Percentiles rank a stretch among this genome's conserved stretches.
Evolutionary conservation across 306 rosid genomes (phyloP).

Genomic region (Alnus rubra): DNA sequence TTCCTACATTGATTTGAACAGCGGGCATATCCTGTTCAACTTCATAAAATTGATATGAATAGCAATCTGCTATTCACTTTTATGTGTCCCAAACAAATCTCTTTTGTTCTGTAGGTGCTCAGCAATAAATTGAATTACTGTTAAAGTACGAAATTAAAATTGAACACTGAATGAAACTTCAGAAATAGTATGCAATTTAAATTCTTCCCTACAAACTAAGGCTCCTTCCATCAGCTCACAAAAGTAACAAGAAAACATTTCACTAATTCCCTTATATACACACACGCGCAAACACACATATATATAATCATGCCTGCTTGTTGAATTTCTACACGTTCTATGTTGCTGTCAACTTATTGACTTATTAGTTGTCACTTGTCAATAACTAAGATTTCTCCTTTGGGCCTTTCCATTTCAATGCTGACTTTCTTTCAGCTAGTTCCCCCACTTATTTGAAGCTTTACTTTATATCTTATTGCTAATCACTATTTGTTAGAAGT

Average conservation of each 20-base stretch:
- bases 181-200: neutral
- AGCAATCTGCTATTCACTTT: neutral
- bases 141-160: neutral
- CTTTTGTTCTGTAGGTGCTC: neutral
- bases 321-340: too few relatives aligned
- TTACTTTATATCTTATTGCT: neutral
- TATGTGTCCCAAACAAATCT: neutral
- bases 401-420: neutral
- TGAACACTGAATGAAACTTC: neutral
- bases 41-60: neutral
- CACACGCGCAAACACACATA: too few relatives aligned
- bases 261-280: neutral
- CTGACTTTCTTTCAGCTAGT: neutral
- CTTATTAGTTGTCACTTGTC: neutral
- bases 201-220: neutral
- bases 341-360: neutral
- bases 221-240: neutral
- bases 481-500: too few relatives aligned
- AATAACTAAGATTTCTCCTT: too few relatives aligned
- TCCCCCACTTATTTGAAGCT: too few relatives aligned
- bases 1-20: neutral
- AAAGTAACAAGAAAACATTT: neutral
- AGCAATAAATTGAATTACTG: neutral
- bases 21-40: neutral
- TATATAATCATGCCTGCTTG: too few relatives aligned